These are phyloP conservation scores for Hypoxylon rubiginosum DNA, from an alignment of 2,329 filamentous ascomycete species.

Conservation along the genomic window DNA sequence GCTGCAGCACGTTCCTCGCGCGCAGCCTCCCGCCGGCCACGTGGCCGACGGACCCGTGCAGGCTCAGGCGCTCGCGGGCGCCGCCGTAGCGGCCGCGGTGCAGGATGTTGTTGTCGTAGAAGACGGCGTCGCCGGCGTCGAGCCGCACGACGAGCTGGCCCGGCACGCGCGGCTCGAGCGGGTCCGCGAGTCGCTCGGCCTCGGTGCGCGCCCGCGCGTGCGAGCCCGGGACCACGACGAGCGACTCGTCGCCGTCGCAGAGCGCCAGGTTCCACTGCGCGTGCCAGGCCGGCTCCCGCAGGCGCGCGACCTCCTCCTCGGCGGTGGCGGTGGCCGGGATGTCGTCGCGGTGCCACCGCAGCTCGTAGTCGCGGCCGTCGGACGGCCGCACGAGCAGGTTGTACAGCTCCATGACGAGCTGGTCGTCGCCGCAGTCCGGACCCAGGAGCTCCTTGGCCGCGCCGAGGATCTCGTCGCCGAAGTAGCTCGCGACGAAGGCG, in stretches of 20 bases:
- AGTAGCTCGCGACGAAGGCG: slow-evolving; percentile 78
- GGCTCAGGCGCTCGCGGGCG: slow-evolving; percentile 73
- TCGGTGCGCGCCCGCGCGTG: slow-evolving; percentile 79
- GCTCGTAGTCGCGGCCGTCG: slow-evolving; percentile 78
- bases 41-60: slow-evolving; percentile 80
- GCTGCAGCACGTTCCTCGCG: slow-evolving; percentile 81
- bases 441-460: slow-evolving; percentile 76
- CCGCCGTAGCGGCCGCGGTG: slow-evolving; percentile 77
- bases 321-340: slow-evolving; percentile 74
- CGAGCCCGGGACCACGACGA: slow-evolving; percentile 83
- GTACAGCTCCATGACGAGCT: slow-evolving; percentile 86
- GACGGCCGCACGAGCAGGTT: slow-evolving; percentile 84
- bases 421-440: slow-evolving; percentile 46
- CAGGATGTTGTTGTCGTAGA: slow-evolving; percentile 92
- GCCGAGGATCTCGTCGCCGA: slow-evolving; percentile 72
- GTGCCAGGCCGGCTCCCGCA: slow-evolving; percentile 73
- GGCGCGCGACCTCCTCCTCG: slow-evolving; percentile 74
- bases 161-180: slow-evolving; percentile 72
- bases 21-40: slow-evolving; percentile 66
- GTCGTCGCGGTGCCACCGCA: slow-evolving; percentile 90
- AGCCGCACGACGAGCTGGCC: slow-evolving; percentile 76
- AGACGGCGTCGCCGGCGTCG: slow-evolving; percentile 81
- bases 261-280: slow-evolving; percentile 91
- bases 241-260: slow-evolving; percentile 75
- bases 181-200: slow-evolving; percentile 74